Conservation (phyloP, 2,329 filamentous ascomycete genomes). For the Xylariaceae sp. region DNA sequence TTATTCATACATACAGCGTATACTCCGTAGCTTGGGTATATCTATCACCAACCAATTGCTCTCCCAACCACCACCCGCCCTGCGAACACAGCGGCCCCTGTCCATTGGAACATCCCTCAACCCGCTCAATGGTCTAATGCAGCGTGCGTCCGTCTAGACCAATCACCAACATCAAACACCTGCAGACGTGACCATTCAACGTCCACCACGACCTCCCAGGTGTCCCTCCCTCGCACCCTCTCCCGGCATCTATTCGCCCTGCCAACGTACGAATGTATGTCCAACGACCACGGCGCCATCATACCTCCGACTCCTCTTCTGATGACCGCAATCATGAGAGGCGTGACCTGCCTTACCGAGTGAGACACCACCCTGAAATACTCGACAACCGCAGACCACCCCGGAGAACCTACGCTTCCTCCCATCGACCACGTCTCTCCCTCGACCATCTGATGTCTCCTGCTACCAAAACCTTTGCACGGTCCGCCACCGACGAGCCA, state of each 20-base stretch:
- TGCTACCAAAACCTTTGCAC: slow-evolving; percentile 24
- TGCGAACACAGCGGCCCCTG: slow-evolving; percentile 22
- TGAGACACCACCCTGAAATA: slow-evolving; percentile 31
- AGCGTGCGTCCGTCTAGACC: slow-evolving; percentile 26
- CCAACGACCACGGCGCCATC: slow-evolving; percentile 26
- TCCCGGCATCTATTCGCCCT: slow-evolving; percentile 19
- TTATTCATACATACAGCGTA: no score
- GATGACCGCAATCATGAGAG: slow-evolving; percentile 31
- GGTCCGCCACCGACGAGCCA: slow-evolving; percentile 21
- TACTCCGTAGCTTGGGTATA: no score
- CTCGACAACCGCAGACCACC: slow-evolving; percentile 30
- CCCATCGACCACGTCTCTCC: slow-evolving; percentile 25
- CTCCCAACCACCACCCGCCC: slow-evolving; percentile 22
- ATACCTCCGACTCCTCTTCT: slow-evolving; percentile 26
- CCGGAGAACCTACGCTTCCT: slow-evolving; percentile 23
- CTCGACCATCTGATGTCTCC: slow-evolving; percentile 29
- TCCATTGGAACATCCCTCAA: slow-evolving; percentile 24
- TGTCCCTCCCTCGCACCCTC: slow-evolving; percentile 29
- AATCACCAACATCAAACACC: slow-evolving; percentile 29
- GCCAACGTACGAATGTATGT: slow-evolving; percentile 7
- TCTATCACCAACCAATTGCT: slow-evolving; percentile 9
- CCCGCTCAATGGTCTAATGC: slow-evolving; percentile 29
- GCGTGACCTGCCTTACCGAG: slow-evolving; percentile 32
- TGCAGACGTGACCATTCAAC: no score
- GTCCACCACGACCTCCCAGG: slow-evolving; percentile 34